Base-by-base conservation (phyloP, 2,329 filamentous ascomycete genomes). In the Colletotrichum graminicola region DNA sequence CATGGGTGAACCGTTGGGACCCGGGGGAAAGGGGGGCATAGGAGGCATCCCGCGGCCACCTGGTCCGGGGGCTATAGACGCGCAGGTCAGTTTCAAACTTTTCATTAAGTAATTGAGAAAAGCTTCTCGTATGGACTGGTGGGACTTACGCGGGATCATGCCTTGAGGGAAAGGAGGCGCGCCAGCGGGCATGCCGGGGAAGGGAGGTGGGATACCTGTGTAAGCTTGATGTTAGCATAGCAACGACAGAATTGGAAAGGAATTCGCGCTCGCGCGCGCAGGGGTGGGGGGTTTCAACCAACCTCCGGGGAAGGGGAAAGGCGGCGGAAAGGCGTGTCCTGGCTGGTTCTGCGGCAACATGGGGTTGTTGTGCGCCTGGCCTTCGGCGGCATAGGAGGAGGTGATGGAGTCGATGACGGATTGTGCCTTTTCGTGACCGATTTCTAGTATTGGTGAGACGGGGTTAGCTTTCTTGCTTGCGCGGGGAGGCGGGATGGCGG, bases 341-440 rank as follows among this genome's bases (percentile, higher is more conserved):
- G 89, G 89, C 79, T 91, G 91, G 82, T 91, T 91, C 78, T 91
- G 89, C 14, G 86, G 88, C 60, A 95, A 90, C 90, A 96, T 94
- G 62, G 93, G 95, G 82, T 97, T 98, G 73, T 90, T 90, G 78
- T 91, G 90, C 74, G 92, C 91, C 82, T 98, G 94, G 77, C 96
- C 96, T 84, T 97, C 96, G 76, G 94, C 94, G 74, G 93, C 94
- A 84, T 99, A 98, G 49, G 95, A 97, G 54, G 91, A 94, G 52
- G 96, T 98, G 83, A 99, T 99, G 77, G 93, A 95, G 85, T 99
- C 96, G 80, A 99, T 99, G 77, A 99, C 96, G 61, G 93, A 96
- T 84, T 99, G 96, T 71, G 96, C 95, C 85, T 98, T 97, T 84
- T 98, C 96, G 83, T 98, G 95, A 59, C 95, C 96, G 81, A 99